Percentiles rank a stretch among this genome's conserved stretches.
phyloP scores from a whole-genome alignment of 768 basidiomycete species.

The Serendipita sp. region DNA sequence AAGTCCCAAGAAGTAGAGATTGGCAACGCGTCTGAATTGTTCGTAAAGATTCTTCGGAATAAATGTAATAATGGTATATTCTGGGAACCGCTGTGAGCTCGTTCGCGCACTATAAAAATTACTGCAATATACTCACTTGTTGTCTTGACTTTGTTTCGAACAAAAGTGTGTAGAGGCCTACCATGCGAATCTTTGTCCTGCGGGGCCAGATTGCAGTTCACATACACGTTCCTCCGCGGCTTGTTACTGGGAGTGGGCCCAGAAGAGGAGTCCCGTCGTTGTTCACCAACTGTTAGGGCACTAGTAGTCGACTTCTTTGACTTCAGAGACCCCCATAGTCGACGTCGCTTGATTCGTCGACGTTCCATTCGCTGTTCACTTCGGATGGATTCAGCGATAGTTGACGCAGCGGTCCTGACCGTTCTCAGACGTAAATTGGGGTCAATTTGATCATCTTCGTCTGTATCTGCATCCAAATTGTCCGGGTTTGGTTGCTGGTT shows the following conservation, averaged over 20 bases:
- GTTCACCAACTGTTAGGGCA: slow-evolving; percentile 33
- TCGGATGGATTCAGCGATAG: slow-evolving; percentile 72
- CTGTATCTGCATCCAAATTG: slow-evolving; percentile 6
- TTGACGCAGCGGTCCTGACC: slow-evolving; percentile 83
- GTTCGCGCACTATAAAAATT: background rate
- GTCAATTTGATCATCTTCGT: slow-evolving; percentile 28
- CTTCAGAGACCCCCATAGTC: slow-evolving; percentile 12
- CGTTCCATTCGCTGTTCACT: slow-evolving; percentile 51
- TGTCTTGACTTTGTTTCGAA: slow-evolving; percentile 85
- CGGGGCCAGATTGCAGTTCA: slow-evolving; percentile 53
- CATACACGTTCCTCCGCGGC: slow-evolving; percentile 56
- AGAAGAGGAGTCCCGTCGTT: background rate
- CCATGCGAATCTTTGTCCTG: slow-evolving; percentile 52
- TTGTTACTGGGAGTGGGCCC: slow-evolving; percentile 21
- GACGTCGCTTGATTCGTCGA: slow-evolving; percentile 21
- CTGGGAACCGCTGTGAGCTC: slow-evolving; percentile 22
- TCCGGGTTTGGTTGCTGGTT: background rate
- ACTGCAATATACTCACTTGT: slow-evolving; percentile 45
- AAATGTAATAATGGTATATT: slow-evolving; percentile 84
- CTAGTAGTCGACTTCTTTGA: slow-evolving; percentile 10
- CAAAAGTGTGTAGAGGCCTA: slow-evolving; percentile 67
- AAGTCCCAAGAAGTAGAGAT: slow-evolving; percentile 78
- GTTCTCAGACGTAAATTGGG: slow-evolving; percentile 76
- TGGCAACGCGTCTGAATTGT: slow-evolving; percentile 86
- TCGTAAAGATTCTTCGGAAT: slow-evolving; percentile 88